These are phyloP conservation scores for Plasmodium chabaudi DNA, from an alignment of 169 alveolate genomes.

Conservation along the genomic window DNA sequence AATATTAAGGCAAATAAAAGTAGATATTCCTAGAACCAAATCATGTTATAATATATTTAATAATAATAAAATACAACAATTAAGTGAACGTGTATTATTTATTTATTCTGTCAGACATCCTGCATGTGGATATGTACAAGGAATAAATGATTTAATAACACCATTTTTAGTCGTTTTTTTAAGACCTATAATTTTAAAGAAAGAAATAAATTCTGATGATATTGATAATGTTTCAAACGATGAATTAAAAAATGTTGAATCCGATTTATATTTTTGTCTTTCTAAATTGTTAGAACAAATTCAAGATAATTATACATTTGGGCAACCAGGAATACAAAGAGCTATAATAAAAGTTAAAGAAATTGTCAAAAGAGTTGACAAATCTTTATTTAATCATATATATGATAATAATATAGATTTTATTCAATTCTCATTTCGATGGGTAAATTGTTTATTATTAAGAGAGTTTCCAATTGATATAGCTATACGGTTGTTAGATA, in stretches of 20 bases:
- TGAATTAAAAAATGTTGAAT: slow-evolving; percentile 90
- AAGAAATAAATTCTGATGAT: slow-evolving; percentile 79
- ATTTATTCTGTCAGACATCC: slow-evolving; percentile 95
- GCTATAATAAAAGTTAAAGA: slow-evolving; percentile 91
- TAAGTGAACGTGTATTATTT: slow-evolving; percentile 92
- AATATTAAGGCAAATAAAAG: slow-evolving; percentile 87
- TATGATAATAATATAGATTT: slow-evolving; percentile 88
- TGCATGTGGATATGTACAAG: slow-evolving; percentile 96
- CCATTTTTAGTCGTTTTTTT: slow-evolving; percentile 85
- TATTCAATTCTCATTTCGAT: slow-evolving; percentile 92
- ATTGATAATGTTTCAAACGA: slow-evolving; percentile 78
- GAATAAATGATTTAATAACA: slow-evolving; percentile 92
- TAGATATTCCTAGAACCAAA: slow-evolving; percentile 93
- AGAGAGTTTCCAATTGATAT: slow-evolving; percentile 83
- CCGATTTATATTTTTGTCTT: slow-evolving; percentile 92
- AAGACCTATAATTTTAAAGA: slow-evolving; percentile 76
- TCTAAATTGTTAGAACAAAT: slow-evolving; percentile 91
- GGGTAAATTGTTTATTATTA: slow-evolving; percentile 92
- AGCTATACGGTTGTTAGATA: slow-evolving; percentile 92
- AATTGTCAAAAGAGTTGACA: slow-evolving; percentile 92
- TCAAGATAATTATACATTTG: slow-evolving; percentile 94
- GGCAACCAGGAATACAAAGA: slow-evolving; percentile 95
- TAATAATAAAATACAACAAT: slow-evolving; percentile 85
- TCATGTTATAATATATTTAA: slow-evolving; percentile 86
- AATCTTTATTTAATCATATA: slow-evolving; percentile 85